These are phyloP conservation scores for Cinchona pubescens DNA, from an alignment of 257 asterid species.

Conservation along the genomic window DNA sequence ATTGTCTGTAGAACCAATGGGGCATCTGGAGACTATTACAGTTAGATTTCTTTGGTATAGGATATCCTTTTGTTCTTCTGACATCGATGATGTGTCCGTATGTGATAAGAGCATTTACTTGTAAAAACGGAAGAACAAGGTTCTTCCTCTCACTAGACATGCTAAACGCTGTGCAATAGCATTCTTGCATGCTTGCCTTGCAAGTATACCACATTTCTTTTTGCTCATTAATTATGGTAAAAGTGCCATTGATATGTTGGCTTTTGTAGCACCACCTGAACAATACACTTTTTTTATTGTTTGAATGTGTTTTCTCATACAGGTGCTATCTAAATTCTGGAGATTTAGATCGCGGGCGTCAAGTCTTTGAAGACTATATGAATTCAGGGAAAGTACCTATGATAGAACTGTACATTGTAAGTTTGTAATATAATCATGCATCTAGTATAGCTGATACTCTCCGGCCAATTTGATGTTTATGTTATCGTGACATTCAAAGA, in stretches of 20 bases:
- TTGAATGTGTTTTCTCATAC: slow-evolving; percentile 15
- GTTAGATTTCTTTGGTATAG: not conserved
- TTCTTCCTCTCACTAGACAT: not conserved
- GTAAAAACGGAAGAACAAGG: not conserved
- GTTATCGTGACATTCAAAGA: not conserved
- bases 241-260: not conserved
- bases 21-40: not conserved
- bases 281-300: not conserved
- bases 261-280: not conserved
- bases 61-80: not conserved
- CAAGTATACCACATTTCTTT: not conserved
- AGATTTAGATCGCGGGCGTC: slow-evolving; percentile 65
- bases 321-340: slow-evolving; percentile 85
- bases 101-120: not conserved
- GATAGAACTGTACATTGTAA: slow-evolving; percentile 66
- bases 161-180: not conserved
- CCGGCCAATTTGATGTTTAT: not conserved
- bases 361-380: slow-evolving; percentile 70
- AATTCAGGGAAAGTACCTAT: slow-evolving; percentile 48
- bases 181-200: not conserved
- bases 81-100: not conserved
- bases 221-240: not conserved
- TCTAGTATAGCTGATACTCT: not conserved
- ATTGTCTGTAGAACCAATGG: not conserved
- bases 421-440: slow-evolving; percentile 29